Conservation (phyloP, 1,139 yeast species). For the Schizosaccharomyces versatilis region DNA sequence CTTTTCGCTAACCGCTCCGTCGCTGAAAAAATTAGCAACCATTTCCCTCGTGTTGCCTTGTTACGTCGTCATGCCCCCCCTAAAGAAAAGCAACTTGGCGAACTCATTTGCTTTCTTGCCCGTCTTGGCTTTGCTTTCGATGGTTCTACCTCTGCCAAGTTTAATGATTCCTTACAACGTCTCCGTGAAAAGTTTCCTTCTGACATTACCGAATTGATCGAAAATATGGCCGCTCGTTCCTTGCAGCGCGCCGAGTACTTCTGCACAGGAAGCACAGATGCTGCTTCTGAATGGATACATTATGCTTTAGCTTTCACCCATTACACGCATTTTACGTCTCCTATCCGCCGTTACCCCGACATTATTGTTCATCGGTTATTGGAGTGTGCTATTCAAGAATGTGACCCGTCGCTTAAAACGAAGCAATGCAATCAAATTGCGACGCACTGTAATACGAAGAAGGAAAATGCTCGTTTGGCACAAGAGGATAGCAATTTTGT, state of each 20-base stretch:
- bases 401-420: constrained; percentile 12
- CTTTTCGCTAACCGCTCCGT: constrained; percentile 68
- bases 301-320: constrained; percentile 64
- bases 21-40: constrained; percentile 60
- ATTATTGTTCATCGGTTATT: constrained; percentile 80
- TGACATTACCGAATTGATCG: constrained; percentile 49
- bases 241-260: constrained; percentile 71
- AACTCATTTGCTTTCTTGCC: constrained; percentile 48
- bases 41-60: constrained; percentile 58
- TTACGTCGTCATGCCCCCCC: constrained; percentile 81
- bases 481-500: neutral
- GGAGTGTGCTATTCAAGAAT: constrained; percentile 35
- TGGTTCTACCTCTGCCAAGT: constrained; percentile 41
- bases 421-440: neutral
- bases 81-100: constrained; percentile 57
- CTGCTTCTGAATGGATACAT: constrained; percentile 42
- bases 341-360: constrained; percentile 84
- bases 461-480: neutral
- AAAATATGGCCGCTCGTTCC: constrained; percentile 59
- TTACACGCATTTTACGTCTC: constrained; percentile 85
- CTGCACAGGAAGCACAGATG: constrained; percentile 75
- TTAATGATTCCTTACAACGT: constrained; percentile 3
- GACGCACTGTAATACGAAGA: neutral
- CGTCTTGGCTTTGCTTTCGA: constrained; percentile 42
- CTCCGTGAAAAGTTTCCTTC: constrained; percentile 18